Evolutionary conservation across 2,329 filamentous ascomycete species (phyloP).

Genomic region (Verticillium longisporum): DNA sequence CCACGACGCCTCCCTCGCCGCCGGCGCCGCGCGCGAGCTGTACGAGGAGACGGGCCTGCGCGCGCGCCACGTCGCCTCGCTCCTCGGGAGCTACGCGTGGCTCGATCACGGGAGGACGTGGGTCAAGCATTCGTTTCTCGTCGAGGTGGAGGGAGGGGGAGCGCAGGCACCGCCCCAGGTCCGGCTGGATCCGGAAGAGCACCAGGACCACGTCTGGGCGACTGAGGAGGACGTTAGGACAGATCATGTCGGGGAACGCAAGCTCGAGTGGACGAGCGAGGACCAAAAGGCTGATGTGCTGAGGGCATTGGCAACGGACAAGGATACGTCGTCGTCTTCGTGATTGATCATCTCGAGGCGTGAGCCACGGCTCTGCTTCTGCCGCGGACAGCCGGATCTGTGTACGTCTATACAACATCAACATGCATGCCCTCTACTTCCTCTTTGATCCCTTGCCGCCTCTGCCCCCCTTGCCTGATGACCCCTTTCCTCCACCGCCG

Average conservation of each 20-base stretch:
- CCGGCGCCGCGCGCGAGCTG: conserved; percentile 38
- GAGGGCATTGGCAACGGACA: conserved; percentile 5
- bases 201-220: conserved; percentile 29
- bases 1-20: conserved; percentile 40
- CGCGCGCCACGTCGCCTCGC: conserved; percentile 29
- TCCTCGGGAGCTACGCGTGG: conserved; percentile 22
- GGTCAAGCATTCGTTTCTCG: conserved; percentile 26
- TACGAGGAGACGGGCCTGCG: conserved; percentile 42
- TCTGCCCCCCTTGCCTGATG: conserved; percentile 22
- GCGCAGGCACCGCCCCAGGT: conserved; percentile 2
- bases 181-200: conserved; percentile 29
- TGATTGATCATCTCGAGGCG: background rate
- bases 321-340: background rate
- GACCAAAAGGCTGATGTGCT: conserved; percentile 9
- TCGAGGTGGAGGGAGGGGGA: conserved; percentile 19
- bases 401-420: too few species aligned
- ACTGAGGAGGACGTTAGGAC: conserved; percentile 27
- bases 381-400: too few species aligned
- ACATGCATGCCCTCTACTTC: conserved; percentile 9
- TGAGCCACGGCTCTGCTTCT: too few species aligned
- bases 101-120: conserved; percentile 14
- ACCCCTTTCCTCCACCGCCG: conserved; percentile 25
- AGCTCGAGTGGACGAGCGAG: conserved; percentile 10
- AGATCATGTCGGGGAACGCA: background rate
- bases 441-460: conserved; percentile 37